Percentiles rank a stretch among this genome's conserved stretches.
Conservation (phyloP, 441 rosid genomes). For the Syzygium malaccense region DNA sequence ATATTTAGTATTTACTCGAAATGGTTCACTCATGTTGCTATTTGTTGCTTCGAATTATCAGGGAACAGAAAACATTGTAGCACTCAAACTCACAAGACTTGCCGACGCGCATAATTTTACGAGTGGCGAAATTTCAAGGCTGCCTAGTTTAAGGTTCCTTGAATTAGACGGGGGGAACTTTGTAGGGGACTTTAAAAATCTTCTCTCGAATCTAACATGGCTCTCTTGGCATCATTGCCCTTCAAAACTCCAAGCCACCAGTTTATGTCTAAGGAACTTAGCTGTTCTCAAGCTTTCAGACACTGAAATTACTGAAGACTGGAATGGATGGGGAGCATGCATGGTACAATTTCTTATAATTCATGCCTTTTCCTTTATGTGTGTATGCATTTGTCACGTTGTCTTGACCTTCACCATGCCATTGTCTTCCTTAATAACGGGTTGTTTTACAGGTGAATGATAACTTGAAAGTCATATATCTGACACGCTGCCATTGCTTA, state of each 20-base stretch:
- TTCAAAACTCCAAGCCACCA: not conserved
- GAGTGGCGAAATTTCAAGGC: not conserved
- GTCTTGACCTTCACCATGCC: not conserved
- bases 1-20: not conserved
- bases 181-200: not conserved
- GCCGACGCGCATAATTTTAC: not conserved
- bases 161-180: not conserved
- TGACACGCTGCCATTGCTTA: not conserved
- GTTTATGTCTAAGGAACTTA: not conserved
- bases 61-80: not conserved
- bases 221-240: not conserved
- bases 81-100: not conserved
- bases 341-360: not conserved
- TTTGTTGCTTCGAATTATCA: not conserved
- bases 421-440: not conserved
- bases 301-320: accelerated
- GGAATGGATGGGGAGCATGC: not conserved
- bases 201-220: not conserved
- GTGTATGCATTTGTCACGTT: not conserved
- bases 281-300: not conserved
- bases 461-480: not conserved
- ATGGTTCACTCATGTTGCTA: accelerated
- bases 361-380: not conserved
- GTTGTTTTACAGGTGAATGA: not conserved
- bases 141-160: not conserved